phyloP scores from a whole-genome alignment of 768 basidiomycete genomes.

The Tulasnella sp. region DNA sequence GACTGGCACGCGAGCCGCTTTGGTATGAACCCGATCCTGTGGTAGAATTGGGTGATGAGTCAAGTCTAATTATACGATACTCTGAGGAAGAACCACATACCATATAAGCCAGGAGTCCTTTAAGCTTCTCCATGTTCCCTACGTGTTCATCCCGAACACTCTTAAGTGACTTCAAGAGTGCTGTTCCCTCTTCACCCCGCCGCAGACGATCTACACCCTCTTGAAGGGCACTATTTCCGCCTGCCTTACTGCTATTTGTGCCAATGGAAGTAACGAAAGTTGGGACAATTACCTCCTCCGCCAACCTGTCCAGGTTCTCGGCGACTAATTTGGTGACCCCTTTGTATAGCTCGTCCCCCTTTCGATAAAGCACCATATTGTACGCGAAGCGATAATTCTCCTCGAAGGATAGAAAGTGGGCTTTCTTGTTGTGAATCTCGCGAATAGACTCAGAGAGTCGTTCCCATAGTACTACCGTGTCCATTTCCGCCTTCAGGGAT shows the following conservation, averaged over 20 bases:
- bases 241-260: no score
- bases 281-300: conserved; percentile 61
- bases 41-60: no score
- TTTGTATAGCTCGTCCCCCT: conserved; percentile 74
- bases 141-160: conserved; percentile 91
- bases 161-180: conserved; percentile 67
- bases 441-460: conserved; percentile 72
- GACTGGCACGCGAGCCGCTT: conserved; percentile 56
- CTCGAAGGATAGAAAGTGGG: conserved; percentile 76
- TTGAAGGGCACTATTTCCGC: no score
- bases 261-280: conserved; percentile 51
- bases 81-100: conserved; percentile 33
- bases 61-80: not conserved
- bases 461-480: conserved; percentile 74
- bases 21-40: conserved; percentile 85
- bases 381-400: conserved; percentile 91
- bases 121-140: conserved; percentile 74
- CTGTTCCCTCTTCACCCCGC: conserved; percentile 69
- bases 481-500: conserved; percentile 11
- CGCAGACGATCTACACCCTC: conserved; percentile 57
- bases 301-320: conserved; percentile 72
- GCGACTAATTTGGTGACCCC: conserved; percentile 67
- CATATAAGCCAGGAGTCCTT: conserved; percentile 92
- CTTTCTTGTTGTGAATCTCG: conserved; percentile 92
- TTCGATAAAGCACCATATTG: conserved; percentile 81